Conservation (phyloP, 2,329 filamentous ascomycete species). For the Helminthosporium solani region DNA sequence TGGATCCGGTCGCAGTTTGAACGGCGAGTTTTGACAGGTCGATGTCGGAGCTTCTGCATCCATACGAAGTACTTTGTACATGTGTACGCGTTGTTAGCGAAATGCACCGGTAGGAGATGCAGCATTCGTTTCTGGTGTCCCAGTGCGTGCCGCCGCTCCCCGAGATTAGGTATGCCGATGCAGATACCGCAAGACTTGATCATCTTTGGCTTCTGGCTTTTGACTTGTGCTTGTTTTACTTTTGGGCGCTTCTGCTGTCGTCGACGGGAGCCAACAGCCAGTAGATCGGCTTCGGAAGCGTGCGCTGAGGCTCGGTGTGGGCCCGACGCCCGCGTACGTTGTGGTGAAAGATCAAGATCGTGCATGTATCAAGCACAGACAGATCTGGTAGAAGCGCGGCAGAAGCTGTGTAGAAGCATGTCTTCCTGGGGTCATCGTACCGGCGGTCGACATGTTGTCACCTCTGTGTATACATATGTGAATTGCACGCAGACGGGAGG, state of each 20-base stretch:
- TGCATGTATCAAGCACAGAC: conserved; percentile 33
- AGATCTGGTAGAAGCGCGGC: conserved; percentile 37
- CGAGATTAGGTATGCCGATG: conserved; percentile 9
- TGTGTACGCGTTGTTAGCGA: conserved; percentile 5
- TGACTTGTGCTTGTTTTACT: too few relatives aligned
- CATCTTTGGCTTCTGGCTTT: too few relatives aligned
- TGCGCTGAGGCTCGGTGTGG: conserved; percentile 28
- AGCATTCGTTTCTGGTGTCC: conserved; percentile 10
- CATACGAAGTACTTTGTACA: too few relatives aligned
- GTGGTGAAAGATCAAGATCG: conserved; percentile 25
- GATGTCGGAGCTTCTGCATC: conserved; percentile 2
- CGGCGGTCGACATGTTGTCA: background rate
- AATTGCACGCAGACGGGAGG: background rate
- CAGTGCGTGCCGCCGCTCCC: conserved; percentile 8
- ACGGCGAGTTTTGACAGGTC: conserved; percentile 20
- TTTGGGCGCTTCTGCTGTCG: too few relatives aligned
- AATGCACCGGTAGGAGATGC: conserved; percentile 6
- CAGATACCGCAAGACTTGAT: too few relatives aligned
- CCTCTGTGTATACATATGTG: background rate
- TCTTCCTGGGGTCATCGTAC: background rate
- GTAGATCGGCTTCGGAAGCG: conserved; percentile 18
- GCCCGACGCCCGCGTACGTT: conserved; percentile 23
- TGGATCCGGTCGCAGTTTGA: conserved; percentile 28
- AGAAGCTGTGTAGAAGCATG: conserved; percentile 14
- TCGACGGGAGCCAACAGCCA: conserved; percentile 8